Evolutionary conservation across 306 rosid genomes (phyloP).

Genomic region (Arachis stenosperma): DNA sequence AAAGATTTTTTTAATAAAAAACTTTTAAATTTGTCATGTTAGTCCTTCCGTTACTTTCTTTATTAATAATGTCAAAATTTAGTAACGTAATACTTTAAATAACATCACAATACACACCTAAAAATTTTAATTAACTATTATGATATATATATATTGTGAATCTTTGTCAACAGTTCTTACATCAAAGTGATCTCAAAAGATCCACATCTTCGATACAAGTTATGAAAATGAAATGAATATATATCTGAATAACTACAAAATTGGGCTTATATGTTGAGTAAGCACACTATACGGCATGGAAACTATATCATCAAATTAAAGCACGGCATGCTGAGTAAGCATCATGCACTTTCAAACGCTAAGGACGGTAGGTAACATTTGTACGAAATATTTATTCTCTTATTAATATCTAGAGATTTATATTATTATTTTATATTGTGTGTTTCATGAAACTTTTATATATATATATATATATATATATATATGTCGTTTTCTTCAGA

Average conservation of each 20-base stretch:
- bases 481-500: slow-evolving; percentile 2
- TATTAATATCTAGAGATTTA: not conserved
- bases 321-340: not conserved
- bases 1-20: no score
- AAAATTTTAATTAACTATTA: no score
- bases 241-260: not conserved
- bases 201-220: not conserved
- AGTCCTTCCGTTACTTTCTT: no score
- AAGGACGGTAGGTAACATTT: slow-evolving; percentile 17
- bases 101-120: no score
- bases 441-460: not conserved
- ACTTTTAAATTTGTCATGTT: no score
- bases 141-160: no score
- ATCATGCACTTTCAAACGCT: slow-evolving; percentile 36
- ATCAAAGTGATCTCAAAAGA: slow-evolving; percentile 1
- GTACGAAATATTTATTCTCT: not conserved
- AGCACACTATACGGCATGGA: no score
- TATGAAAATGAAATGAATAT: slow-evolving; percentile 12
- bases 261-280: no score
- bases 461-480: not conserved
- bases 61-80: no score
- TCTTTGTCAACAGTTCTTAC: not conserved
- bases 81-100: no score
- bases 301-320: not conserved
- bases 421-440: not conserved